Percentiles rank a stretch among this genome's conserved stretches.
These are phyloP conservation scores for Fraxinus sp. DNA, from an alignment of 305 asterid genomes.

Conservation along the genomic window DNA sequence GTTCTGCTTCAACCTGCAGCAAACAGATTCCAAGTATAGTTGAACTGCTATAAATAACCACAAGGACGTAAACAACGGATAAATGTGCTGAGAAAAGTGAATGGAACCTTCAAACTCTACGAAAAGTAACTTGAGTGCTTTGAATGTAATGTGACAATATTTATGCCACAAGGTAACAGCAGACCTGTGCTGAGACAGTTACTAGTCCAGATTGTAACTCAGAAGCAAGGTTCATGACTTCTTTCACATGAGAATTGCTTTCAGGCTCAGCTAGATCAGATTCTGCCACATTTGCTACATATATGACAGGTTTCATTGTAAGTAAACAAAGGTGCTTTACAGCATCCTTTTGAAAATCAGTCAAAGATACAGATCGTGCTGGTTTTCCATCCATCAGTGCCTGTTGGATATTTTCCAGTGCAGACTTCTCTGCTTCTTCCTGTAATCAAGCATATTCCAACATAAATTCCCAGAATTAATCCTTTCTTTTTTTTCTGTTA, in stretches of 20 bases:
- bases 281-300: slow-evolving; percentile 95
- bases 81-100: not conserved
- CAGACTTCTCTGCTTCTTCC: slow-evolving; percentile 98
- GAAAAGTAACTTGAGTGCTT: not conserved
- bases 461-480: slow-evolving; percentile 6
- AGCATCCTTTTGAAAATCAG: slow-evolving; percentile 73
- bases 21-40: slow-evolving; percentile 13
- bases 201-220: slow-evolving; percentile 82
- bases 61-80: not conserved
- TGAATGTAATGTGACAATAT: slow-evolving; percentile 17
- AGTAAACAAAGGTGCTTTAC: slow-evolving; percentile 87
- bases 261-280: slow-evolving; percentile 85
- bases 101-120: not conserved
- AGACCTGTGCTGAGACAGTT: slow-evolving; percentile 95
- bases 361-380: slow-evolving; percentile 80
- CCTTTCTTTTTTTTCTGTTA: not conserved
- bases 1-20: slow-evolving; percentile 93
- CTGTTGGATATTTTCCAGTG: slow-evolving; percentile 64
- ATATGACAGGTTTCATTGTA: slow-evolving; percentile 92
- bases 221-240: slow-evolving; percentile 72
- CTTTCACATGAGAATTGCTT: slow-evolving; percentile 69
- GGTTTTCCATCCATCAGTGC: slow-evolving; percentile 93
- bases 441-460: slow-evolving; percentile 37
- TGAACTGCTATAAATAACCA: not conserved
- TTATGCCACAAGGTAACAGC: slow-evolving; percentile 25